phyloP scores from a whole-genome alignment of 345 rosid genomes.

The Bruguiera sexangula region DNA sequence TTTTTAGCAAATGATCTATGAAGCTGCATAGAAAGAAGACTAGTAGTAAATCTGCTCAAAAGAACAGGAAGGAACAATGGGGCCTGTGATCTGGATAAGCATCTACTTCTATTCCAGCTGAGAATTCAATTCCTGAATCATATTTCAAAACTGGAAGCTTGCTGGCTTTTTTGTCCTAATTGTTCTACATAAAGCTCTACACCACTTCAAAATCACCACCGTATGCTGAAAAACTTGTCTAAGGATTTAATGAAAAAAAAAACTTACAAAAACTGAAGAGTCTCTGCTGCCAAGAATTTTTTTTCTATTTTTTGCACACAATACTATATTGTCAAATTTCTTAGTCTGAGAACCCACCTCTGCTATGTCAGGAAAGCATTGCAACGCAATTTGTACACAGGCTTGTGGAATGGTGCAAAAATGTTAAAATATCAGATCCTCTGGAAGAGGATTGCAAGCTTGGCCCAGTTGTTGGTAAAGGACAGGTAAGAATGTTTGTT shows the following conservation, averaged over 20 bases:
- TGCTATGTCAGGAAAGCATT: conserved; percentile 60
- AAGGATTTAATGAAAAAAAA: background rate
- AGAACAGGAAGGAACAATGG: no score
- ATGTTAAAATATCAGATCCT: conserved; percentile 87
- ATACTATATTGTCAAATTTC: background rate
- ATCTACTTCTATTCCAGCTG: no score
- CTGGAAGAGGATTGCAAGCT: conserved; percentile 91
- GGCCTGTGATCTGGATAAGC: no score
- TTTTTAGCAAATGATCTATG: no score
- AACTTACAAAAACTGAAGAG: background rate
- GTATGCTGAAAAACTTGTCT: no score
- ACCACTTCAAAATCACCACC: no score
- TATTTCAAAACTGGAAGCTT: no score
- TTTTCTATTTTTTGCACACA: background rate
- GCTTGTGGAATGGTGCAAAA: conserved; percentile 75
- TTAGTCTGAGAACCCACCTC: background rate
- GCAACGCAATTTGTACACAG: conserved; percentile 63
- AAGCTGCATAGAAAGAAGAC: no score
- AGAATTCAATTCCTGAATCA: no score
- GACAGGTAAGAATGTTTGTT: conserved; percentile 50
- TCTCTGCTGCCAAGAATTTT: background rate
- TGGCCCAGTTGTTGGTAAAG: conserved; percentile 82
- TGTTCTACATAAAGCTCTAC: no score
- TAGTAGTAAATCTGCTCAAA: no score
- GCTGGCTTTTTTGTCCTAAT: no score